Conservation (phyloP, 495 filamentous ascomycete species). For the Hamigera avellanea region DNA sequence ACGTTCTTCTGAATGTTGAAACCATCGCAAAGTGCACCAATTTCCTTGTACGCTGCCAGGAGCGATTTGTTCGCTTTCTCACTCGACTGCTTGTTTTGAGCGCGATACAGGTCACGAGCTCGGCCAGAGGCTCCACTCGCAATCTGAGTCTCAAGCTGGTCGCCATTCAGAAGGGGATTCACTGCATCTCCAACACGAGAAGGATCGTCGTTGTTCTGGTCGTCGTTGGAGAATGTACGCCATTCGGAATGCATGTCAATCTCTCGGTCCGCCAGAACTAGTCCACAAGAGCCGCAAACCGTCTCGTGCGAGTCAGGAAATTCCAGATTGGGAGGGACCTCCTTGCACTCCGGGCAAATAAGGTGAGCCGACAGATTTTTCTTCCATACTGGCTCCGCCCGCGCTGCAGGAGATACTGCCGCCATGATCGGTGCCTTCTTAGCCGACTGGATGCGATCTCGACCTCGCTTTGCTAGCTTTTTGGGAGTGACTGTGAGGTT, state of each 20-base stretch:
- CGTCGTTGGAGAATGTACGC: slow-evolving; percentile 97
- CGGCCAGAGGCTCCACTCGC: slow-evolving; percentile 67
- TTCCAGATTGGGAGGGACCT: slow-evolving; percentile 85
- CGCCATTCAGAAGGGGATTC: slow-evolving; percentile 79
- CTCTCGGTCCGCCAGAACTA: slow-evolving; percentile 83
- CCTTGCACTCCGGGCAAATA: slow-evolving; percentile 82
- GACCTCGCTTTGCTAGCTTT: slow-evolving; percentile 26
- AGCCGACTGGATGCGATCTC: slow-evolving; percentile 10
- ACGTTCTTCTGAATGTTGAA: slow-evolving; percentile 70
- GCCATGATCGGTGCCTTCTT: slow-evolving; percentile 28
- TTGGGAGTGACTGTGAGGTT: slow-evolving; percentile 30
- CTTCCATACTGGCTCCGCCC: slow-evolving; percentile 36
- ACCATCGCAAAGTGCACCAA: slow-evolving; percentile 75
- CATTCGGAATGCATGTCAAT: slow-evolving; percentile 95
- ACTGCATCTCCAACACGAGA: slow-evolving; percentile 91
- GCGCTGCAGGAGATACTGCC: slow-evolving; percentile 12
- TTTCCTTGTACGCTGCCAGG: slow-evolving; percentile 77
- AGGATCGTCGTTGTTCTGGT: slow-evolving; percentile 89
- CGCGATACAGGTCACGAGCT: slow-evolving; percentile 66
- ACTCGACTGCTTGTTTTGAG: slow-evolving; percentile 71
- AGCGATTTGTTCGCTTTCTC: slow-evolving; percentile 80
- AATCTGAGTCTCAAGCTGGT: slow-evolving; percentile 85
- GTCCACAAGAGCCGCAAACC: slow-evolving; percentile 80
- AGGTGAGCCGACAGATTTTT: slow-evolving; percentile 76
- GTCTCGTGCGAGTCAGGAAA: slow-evolving; percentile 87